Evolutionary conservation across 2,329 filamentous ascomycete species (phyloP).

Genomic region (Colletotrichum phormii): DNA sequence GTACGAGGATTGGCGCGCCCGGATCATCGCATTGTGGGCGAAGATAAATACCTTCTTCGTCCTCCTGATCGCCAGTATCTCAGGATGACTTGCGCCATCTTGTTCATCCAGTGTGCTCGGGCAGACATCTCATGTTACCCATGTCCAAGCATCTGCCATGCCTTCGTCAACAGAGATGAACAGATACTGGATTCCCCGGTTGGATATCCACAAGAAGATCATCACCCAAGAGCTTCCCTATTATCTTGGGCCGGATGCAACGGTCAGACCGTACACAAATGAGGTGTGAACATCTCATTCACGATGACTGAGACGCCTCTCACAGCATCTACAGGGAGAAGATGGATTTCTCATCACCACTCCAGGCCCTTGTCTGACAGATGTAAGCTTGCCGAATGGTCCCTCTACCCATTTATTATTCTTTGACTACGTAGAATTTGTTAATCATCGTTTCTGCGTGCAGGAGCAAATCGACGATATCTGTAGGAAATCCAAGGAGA

Average conservation of each 20-base stretch:
- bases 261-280: conserved; percentile 66
- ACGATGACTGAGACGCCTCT: conserved; percentile 34
- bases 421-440: conserved; percentile 53
- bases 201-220: conserved; percentile 70
- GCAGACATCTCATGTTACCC: conserved; percentile 12
- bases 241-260: conserved; percentile 68
- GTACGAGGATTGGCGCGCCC: conserved; percentile 22
- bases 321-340: conserved; percentile 59
- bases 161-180: conserved; percentile 55
- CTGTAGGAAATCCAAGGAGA: conserved; percentile 67
- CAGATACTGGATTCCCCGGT: conserved; percentile 70
- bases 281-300: conserved; percentile 56
- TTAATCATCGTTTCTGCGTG: conserved; percentile 56
- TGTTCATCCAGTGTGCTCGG: background rate
- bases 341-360: conserved; percentile 71
- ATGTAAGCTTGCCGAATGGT: conserved; percentile 57
- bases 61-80: conserved; percentile 29
- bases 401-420: background rate
- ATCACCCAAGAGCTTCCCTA: conserved; percentile 69
- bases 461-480: conserved; percentile 74
- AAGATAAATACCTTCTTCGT: conserved; percentile 36
- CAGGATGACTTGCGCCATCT: conserved; percentile 11
- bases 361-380: conserved; percentile 67
- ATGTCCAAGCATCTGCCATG: conserved; percentile 19
- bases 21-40: conserved; percentile 9